Base-by-base conservation (phyloP, 768 basidiomycete genomes). In the Tylopilus balloui region DNA sequence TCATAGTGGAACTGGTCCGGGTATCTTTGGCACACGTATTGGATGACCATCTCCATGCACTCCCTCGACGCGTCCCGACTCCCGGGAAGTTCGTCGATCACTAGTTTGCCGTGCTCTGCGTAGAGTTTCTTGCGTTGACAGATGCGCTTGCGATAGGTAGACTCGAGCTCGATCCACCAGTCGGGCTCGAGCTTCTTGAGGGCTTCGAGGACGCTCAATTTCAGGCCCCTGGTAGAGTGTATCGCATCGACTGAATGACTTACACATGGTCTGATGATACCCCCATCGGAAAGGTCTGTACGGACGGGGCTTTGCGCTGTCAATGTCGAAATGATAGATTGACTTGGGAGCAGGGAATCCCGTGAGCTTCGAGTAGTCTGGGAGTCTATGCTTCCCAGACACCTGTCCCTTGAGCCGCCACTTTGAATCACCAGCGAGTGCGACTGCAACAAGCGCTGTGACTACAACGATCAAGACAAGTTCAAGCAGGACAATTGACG, bases 221-320 rank as follows among this genome's bases (percentile, higher is more conserved):
- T 45, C 4, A 47, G 28, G 27, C 7, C n/a, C 34, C 0, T 12
- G 9, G 14, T 13, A 35, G 12, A 0, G 21, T 12, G 10, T 32
- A 24, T 13, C n/a, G 12, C 19, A 21, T 20, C 11, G 19, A 39
- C n/a, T 13, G 9, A n/a, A 35, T 8, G 9, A 48, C 71, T 29
- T 58, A 78, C 78, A 69, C 78, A 79, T 79, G n/a, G 65, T 78
- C 54, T 80, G 79, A 52, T 78, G 72, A 47, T 78, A 80, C 40
- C 65, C 65, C 78, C 78, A 80, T 52, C 78, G 70, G 54, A 80
- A 77, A 0, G 79, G 79, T 21, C 79, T 70, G 59, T 80, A 80
- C 13, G 79, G 79, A 41, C 78, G 69, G 3, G 79, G 65, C 48
- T 65, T 71, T 9, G 77, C 70, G 4, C 52, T 65, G 42, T 68